phyloP scores from a whole-genome alignment of 208 protist genomes.

The Trypanosoma cruzi region DNA sequence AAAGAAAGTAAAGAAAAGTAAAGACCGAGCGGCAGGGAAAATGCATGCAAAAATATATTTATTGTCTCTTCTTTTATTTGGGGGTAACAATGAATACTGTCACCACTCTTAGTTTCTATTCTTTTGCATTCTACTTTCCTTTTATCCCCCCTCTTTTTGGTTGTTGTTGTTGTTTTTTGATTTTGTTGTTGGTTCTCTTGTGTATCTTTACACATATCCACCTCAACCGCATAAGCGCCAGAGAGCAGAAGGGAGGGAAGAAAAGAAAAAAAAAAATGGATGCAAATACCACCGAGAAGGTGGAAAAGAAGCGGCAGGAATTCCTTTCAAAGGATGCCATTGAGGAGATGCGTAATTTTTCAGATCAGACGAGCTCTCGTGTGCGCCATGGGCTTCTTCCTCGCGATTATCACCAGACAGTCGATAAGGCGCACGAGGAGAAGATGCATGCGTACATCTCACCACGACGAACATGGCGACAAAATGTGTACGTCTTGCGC shows the following conservation, averaged over 20 bases:
- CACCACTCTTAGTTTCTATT: no score
- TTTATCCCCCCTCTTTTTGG: no score
- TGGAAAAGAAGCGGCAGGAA: constrained; percentile 44
- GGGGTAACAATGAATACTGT: no score
- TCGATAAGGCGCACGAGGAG: constrained; percentile 59
- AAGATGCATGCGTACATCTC: constrained; percentile 68
- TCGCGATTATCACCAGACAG: constrained; percentile 46
- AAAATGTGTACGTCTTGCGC: constrained; percentile 57
- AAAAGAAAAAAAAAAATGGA: constrained; percentile 22
- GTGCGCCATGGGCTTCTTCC: constrained; percentile 68
- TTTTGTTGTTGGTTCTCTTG: no score
- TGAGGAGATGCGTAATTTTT: constrained; percentile 45
- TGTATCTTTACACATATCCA: no score
- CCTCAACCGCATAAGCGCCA: neutral
- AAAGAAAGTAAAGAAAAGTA: constrained; percentile 14
- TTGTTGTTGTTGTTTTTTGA: no score
- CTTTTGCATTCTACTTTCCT: no score
- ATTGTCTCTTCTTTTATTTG: no score
- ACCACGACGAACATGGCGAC: constrained; percentile 56
- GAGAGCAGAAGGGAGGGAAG: neutral
- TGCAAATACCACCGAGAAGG: constrained; percentile 11
- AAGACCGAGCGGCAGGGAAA: no score
- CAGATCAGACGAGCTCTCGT: constrained; percentile 41
- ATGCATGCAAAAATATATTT: no score
- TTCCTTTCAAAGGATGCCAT: constrained; percentile 68